Base-by-base conservation (phyloP, 192 early-diverging fungal species). In the Gaertneriomyces semiglobifer region DNA sequence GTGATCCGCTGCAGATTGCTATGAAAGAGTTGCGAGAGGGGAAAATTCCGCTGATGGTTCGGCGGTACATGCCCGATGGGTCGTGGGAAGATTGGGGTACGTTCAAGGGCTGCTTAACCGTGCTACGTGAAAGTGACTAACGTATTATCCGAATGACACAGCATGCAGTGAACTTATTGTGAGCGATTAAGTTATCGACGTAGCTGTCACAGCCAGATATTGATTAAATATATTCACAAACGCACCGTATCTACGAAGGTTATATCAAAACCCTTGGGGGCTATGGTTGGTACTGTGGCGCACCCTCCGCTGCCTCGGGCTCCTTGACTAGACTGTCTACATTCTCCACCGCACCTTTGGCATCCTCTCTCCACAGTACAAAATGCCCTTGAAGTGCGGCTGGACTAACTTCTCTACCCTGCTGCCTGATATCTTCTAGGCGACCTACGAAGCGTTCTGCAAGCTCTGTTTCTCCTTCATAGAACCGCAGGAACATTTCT, bases 341-440 rank as follows among this genome's bases (percentile, higher is more conserved):
- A 64, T 81, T 71, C 3, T 82, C 77, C n/a, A 94, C 74, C 2
- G 93, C 92, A 10, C 71, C 77, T 50, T 82, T 60, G 0, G 95
- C 86, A 60, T 82, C 76, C 66, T 93, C 89, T 54, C 94, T 90
- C 56, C 85, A 84, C 43, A 88, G 75, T 7, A 96, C 92, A 88
- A 98, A 98, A 77, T 98, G 96, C 4, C 96, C 96, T 77, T 98
- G 96, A 41, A 98, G 70, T 63, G 82, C 82, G 0, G 94, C 94
- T 5, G 93, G 92, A 74, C 92, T 93, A 41, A 92, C 53, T 14
- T 20, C 53, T 11, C 20, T n/a, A 18, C 33, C 39, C 7, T 33
- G 45, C 45, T 44, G 54, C 53, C 43, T 45, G 14, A 48, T 43
- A 11, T 48, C 11, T 44, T 14, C 52, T 7, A 77, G 3, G 7